Conservation (phyloP, 2,329 filamentous ascomycete genomes). For the Lecanoromycetidae sp. region DNA sequence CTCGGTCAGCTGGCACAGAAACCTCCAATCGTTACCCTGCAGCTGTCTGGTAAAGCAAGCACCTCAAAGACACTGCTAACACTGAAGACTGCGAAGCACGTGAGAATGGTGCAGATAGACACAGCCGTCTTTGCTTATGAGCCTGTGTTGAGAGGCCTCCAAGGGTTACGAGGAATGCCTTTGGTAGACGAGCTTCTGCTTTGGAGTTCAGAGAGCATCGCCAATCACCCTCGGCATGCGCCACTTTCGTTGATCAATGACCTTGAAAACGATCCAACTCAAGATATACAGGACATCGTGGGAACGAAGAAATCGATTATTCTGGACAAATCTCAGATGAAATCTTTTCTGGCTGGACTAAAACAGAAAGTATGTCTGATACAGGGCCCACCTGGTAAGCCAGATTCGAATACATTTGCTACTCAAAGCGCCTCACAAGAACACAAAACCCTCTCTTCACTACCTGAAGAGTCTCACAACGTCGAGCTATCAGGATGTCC, state of each 20-base stretch:
- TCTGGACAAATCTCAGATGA: slow-evolving; percentile 44
- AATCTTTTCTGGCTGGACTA: slow-evolving; percentile 45
- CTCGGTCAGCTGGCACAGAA: slow-evolving; percentile 31
- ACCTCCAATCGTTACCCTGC: slow-evolving; percentile 40
- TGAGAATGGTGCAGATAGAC: slow-evolving; percentile 48
- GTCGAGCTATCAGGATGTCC: too few relatives aligned
- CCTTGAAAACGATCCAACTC: background rate
- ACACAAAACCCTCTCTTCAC: too few relatives aligned
- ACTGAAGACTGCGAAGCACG: slow-evolving; percentile 26
- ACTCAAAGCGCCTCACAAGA: too few relatives aligned
- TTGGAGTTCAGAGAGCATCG: slow-evolving; percentile 19
- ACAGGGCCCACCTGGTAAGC: slow-evolving; percentile 58
- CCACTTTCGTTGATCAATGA: slow-evolving; percentile 2
- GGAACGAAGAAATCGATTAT: background rate
- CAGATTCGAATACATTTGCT: background rate
- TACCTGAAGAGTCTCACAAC: too few relatives aligned
- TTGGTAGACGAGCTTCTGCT: slow-evolving; percentile 43
- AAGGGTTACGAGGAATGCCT: slow-evolving; percentile 44
- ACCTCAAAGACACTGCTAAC: slow-evolving; percentile 37
- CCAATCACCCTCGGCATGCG: slow-evolving; percentile 10
- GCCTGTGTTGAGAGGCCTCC: slow-evolving; percentile 49
- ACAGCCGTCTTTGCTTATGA: slow-evolving; percentile 58
- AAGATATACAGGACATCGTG: slow-evolving; percentile 1
- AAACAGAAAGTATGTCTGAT: slow-evolving; percentile 46
- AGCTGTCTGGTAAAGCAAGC: slow-evolving; percentile 36